These are phyloP conservation scores for Inga leiocalycina DNA, from an alignment of 306 rosid species.

Conservation along the genomic window DNA sequence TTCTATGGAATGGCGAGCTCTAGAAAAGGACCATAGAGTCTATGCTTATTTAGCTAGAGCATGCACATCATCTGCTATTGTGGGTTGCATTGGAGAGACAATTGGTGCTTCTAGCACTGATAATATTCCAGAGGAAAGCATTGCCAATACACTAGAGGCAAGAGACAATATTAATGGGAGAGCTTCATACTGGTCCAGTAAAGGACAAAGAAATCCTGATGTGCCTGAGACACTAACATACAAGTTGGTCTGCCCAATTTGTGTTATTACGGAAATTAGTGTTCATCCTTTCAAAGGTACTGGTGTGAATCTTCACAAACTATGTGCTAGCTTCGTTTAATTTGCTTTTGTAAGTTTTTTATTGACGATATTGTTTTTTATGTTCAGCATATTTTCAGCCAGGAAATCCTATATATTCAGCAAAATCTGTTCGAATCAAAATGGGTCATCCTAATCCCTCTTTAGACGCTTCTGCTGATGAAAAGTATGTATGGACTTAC, in stretches of 20 bases:
- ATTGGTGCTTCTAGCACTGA: slow-evolving; percentile 93
- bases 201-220: slow-evolving; percentile 66
- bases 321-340: slow-evolving; percentile 21
- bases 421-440: slow-evolving; percentile 70
- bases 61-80: slow-evolving; percentile 31
- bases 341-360: not conserved
- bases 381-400: slow-evolving; percentile 70
- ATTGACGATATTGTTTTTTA: slow-evolving; percentile 32
- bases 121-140: slow-evolving; percentile 78
- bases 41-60: slow-evolving; percentile 56
- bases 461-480: slow-evolving; percentile 42
- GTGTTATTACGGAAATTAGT: slow-evolving; percentile 65
- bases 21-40: slow-evolving; percentile 67
- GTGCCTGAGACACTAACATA: slow-evolving; percentile 85
- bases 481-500: slow-evolving; percentile 74
- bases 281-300: slow-evolving; percentile 85
- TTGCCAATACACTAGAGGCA: slow-evolving; percentile 64
- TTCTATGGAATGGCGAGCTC: slow-evolving; percentile 53
- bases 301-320: slow-evolving; percentile 21
- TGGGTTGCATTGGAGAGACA: slow-evolving; percentile 58
- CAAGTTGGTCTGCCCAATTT: slow-evolving; percentile 64
- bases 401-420: slow-evolving; percentile 79
- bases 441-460: slow-evolving; percentile 64
- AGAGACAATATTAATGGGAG: slow-evolving; percentile 35
- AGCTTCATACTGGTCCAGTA: slow-evolving; percentile 85